phyloP scores from a whole-genome alignment of 2,329 filamentous ascomycete species.

The Fonsecaea multimorphosa region DNA sequence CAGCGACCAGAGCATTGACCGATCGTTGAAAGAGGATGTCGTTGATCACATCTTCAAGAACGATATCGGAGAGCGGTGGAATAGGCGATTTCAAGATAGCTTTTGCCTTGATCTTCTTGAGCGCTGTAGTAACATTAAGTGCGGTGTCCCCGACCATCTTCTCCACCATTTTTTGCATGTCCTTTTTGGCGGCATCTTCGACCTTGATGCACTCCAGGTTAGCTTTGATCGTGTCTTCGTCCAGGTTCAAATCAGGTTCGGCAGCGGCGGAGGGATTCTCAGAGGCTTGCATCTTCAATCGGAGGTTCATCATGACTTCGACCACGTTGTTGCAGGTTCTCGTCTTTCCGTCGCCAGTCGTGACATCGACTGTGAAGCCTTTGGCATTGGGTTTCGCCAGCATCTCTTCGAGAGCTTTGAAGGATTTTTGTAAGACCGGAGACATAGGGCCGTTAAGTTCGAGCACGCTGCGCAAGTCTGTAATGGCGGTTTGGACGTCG shows the following conservation, averaged over 20 bases:
- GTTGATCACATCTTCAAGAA: constrained; percentile 29
- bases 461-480: constrained; percentile 35
- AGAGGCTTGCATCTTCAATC: constrained; percentile 26
- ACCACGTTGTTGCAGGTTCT: constrained; percentile 32
- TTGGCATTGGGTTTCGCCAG: constrained; percentile 29
- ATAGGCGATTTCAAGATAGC: constrained; percentile 33
- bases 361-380: constrained; percentile 26
- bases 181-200: constrained; percentile 34
- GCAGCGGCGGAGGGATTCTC: constrained; percentile 15
- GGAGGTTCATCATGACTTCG: constrained; percentile 34
- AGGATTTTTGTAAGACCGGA: constrained; percentile 34
- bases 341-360: constrained; percentile 25
- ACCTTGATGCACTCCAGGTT: constrained; percentile 35
- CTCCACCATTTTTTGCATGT: constrained; percentile 31
- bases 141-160: constrained; percentile 26
- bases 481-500: constrained; percentile 36
- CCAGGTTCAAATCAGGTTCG: constrained; percentile 23
- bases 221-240: constrained; percentile 33
- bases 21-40: constrained; percentile 27
- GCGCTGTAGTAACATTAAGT: constrained; percentile 21
- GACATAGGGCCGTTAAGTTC: constrained; percentile 36
- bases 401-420: constrained; percentile 37
- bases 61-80: constrained; percentile 34
- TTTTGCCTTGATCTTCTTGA: constrained; percentile 34
- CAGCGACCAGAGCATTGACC: constrained; percentile 19